A percentile compares a stretch with the other conserved stretches of the same genome.
Evolutionary conservation across 2,329 filamentous ascomycete species (phyloP).

Genomic region (Dactylonectria macrodidyma): DNA sequence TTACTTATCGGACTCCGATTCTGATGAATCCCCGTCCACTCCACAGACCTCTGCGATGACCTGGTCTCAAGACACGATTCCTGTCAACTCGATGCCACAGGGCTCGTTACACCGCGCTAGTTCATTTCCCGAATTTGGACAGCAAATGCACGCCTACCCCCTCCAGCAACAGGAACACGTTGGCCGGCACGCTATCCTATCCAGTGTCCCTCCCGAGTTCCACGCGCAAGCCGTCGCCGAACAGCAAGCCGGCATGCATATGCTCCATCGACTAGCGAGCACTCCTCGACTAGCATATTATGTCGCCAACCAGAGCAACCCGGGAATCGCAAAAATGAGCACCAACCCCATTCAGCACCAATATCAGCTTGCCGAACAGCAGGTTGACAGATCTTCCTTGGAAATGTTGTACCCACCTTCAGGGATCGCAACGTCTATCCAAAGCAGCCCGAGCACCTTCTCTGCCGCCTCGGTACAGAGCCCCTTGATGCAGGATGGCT

Average conservation of each 20-base stretch:
- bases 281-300: conserved; percentile 64
- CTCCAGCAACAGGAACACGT: no score
- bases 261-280: conserved; percentile 59
- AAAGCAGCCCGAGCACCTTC: conserved; percentile 72
- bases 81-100: no score
- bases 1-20: no score
- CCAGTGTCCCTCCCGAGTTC: no score
- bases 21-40: no score
- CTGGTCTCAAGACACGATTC: no score
- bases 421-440: conserved; percentile 64
- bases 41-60: no score
- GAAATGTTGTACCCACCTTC: conserved; percentile 67
- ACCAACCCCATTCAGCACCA: conserved; percentile 64
- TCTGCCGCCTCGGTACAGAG: conserved; percentile 69
- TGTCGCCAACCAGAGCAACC: conserved; percentile 73
- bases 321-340: conserved; percentile 74
- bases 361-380: conserved; percentile 67
- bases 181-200: no score
- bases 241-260: conserved; percentile 61
- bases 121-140: no score
- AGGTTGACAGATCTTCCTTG: conserved; percentile 61
- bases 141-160: no score
- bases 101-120: no score
- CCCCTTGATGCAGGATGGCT: conserved; percentile 66
- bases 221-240: conserved; percentile 59